Base-by-base conservation (phyloP, 768 basidiomycete species). In the Lyophyllum shimeji region DNA sequence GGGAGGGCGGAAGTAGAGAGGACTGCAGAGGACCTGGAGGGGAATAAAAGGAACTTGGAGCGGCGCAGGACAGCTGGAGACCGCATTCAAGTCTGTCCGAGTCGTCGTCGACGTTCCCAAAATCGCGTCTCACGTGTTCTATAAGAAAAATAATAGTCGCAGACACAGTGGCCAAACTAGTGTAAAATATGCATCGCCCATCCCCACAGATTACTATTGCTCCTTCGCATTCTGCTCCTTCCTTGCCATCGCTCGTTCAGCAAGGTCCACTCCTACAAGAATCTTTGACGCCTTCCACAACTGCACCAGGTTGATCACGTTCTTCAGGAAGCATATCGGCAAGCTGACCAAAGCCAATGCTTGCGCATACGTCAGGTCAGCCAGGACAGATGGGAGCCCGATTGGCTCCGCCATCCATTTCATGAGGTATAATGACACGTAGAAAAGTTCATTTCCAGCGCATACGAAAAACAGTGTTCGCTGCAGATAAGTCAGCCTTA, bases 231-330 rank as follows among this genome's bases (percentile, higher is more conserved):
- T 63, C 59, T 65, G 63, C 54, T 70, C 78, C 54, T 80, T 75
- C 53, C 86, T 74, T 18, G 82, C 87, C 53, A 81, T 80, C 37
- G 86, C 85, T 61, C 95, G 76, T 71, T 95, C 93, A 43, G 90
- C 91, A 46, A 97, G 74, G 67, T 97, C 95, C 11, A 97, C 90
- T 0, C 95, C 94, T 13, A 97, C 95, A 15, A 97, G 80, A 53
- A 94, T 93, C 73, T 94, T 94, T 33, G 90, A 89, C 24, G 97
- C 96, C 70, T 99, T 99, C 95, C 95, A 98, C 55, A 98, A 83
- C 71, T 99, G 97, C 7, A 99, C 95, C 31, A 90, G 71, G 69
- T 98, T 97, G 77, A 99, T 93, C 54, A 95, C 65, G 69, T 98
- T 97, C 78, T 98, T 99, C 59, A 78, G 67, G 15, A 83, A 61